Conservation (phyloP, 768 basidiomycete species). For the Omphalotus guepiniiformis region DNA sequence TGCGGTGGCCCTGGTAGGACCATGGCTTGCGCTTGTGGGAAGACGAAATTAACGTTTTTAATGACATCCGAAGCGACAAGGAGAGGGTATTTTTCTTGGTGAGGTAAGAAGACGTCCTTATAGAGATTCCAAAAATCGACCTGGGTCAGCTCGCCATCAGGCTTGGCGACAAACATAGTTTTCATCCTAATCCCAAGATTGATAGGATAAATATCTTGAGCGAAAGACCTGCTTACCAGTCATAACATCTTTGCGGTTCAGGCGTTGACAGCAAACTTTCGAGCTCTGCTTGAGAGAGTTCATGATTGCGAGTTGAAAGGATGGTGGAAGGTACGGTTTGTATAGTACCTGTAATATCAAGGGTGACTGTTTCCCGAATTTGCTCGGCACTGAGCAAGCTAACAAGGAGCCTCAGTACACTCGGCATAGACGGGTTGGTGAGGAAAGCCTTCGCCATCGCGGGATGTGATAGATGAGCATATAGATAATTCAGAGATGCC, state of each 20-base stretch:
- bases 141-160: slow-evolving; percentile 83
- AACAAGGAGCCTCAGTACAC: slow-evolving; percentile 63
- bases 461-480: slow-evolving; percentile 69
- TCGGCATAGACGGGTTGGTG: slow-evolving; percentile 64
- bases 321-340: slow-evolving; percentile 54
- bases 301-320: slow-evolving; percentile 50
- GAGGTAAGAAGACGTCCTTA: slow-evolving; percentile 71
- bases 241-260: slow-evolving; percentile 79
- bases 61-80: slow-evolving; percentile 91
- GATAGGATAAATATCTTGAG: background rate
- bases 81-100: slow-evolving; percentile 51
- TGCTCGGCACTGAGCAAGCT: slow-evolving; percentile 69
- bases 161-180: slow-evolving; percentile 73
- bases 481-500: slow-evolving; percentile 69
- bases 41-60: slow-evolving; percentile 84
- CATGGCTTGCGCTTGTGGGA: slow-evolving; percentile 76
- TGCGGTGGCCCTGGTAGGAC: slow-evolving; percentile 69
- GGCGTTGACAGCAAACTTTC: slow-evolving; percentile 49
- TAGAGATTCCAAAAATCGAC: slow-evolving; percentile 96
- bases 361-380: slow-evolving; percentile 57
- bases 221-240: slow-evolving; percentile 51
- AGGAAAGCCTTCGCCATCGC: slow-evolving; percentile 77
- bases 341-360: slow-evolving; percentile 58
- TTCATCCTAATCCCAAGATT: slow-evolving; percentile 71
- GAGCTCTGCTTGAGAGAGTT: slow-evolving; percentile 68